Conservation (phyloP, 495 filamentous ascomycete species). For the Penicillium lividum region DNA sequence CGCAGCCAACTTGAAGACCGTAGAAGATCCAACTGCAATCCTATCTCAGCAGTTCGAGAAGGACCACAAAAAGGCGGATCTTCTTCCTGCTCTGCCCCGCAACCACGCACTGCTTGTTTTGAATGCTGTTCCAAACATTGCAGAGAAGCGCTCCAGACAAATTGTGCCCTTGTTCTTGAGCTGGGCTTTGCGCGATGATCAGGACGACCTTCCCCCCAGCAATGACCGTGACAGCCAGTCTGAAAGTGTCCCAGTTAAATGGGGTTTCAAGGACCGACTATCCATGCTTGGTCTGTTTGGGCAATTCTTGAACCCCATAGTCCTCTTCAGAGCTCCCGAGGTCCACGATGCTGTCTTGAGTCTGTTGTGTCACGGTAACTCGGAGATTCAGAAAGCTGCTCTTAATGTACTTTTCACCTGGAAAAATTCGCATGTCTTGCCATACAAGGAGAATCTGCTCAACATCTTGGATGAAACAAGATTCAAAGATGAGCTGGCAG, state of each 20-base stretch:
- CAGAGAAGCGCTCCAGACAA: conserved; percentile 80
- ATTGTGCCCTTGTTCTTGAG: conserved; percentile 83
- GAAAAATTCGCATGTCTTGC: conserved; percentile 72
- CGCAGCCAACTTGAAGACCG: conserved; percentile 26
- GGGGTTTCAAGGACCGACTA: conserved; percentile 74
- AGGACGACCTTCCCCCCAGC: conserved; percentile 44
- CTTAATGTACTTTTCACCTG: conserved; percentile 86
- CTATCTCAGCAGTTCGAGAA: conserved; percentile 37
- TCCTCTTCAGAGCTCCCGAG: conserved; percentile 73
- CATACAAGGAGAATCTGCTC: conserved; percentile 83
- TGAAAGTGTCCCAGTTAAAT: conserved; percentile 33
- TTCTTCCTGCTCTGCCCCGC: conserved; percentile 54
- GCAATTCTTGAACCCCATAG: conserved; percentile 80
- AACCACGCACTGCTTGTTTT: conserved; percentile 80
- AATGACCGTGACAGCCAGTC: conserved; percentile 20
- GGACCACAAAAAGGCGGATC: conserved; percentile 32
- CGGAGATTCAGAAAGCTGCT: conserved; percentile 80
- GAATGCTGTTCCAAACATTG: conserved; percentile 67
- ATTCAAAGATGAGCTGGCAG: conserved; percentile 87
- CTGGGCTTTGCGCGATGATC: conserved; percentile 61
- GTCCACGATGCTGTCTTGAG: conserved; percentile 73
- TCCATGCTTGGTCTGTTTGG: conserved; percentile 79
- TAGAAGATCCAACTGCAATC: conserved; percentile 22
- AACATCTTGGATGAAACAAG: conserved; percentile 88
- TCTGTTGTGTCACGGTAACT: conserved; percentile 81